Evolutionary conservation across 768 basidiomycete species (phyloP).

Genomic region (Boletus rufocinnamomeus): DNA sequence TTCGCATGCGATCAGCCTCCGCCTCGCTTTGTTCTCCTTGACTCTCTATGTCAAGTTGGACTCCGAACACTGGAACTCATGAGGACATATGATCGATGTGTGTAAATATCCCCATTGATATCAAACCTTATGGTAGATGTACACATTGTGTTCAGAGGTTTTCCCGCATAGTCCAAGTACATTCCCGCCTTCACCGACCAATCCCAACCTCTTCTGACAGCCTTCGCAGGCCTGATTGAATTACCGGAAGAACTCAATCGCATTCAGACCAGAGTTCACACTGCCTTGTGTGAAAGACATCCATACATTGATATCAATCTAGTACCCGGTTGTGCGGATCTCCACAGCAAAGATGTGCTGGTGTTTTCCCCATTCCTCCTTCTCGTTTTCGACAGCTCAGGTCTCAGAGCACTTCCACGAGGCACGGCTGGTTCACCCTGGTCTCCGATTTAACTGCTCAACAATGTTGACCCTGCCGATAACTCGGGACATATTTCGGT

Average conservation of each 20-base stretch:
- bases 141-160: conserved; percentile 8
- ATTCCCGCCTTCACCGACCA: conserved; percentile 10
- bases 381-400: conserved; percentile 11
- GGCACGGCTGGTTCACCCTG: background rate
- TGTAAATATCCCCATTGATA: conserved; percentile 20
- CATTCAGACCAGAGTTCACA: conserved; percentile 3
- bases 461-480: background rate
- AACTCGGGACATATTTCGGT: background rate
- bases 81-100: conserved; percentile 11
- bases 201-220: conserved; percentile 10
- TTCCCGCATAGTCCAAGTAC: conserved; percentile 5
- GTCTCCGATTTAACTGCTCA: background rate
- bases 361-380: background rate
- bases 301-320: background rate
- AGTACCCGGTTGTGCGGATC: conserved; percentile 12
- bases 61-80: conserved; percentile 16
- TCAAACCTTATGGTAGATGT: conserved; percentile 20
- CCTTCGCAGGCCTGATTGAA: conserved; percentile 11
- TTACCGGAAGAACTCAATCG: conserved; percentile 2
- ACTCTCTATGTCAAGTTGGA: conserved; percentile 14
- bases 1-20: conserved; percentile 6
- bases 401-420: conserved; percentile 11
- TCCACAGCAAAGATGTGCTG: conserved; percentile 4
- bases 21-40: conserved; percentile 8
- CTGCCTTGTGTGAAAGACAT: conserved; percentile 12